These are phyloP conservation scores for Monilinia laxa DNA, from an alignment of 2,329 filamentous ascomycete species.

Conservation along the genomic window DNA sequence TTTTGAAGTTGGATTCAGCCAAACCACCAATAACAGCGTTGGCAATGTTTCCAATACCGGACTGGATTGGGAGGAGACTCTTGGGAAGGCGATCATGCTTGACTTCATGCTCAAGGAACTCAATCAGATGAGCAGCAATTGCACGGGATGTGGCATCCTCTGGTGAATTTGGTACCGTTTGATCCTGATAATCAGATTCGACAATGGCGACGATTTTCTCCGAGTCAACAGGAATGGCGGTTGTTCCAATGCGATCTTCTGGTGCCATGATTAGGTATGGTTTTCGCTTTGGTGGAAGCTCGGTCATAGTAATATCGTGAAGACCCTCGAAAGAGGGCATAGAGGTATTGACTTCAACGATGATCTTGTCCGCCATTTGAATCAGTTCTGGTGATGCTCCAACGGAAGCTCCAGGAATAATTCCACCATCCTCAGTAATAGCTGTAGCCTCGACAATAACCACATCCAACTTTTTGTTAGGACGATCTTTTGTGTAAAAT, in stretches of 20 bases:
- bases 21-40: constrained; percentile 88
- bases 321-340: constrained; percentile 82
- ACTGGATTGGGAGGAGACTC: constrained; percentile 78
- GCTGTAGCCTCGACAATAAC: constrained; percentile 83
- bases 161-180: constrained; percentile 70
- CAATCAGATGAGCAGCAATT: constrained; percentile 79
- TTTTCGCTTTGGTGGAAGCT: constrained; percentile 76
- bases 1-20: constrained; percentile 76
- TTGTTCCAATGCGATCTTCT: constrained; percentile 82
- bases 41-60: constrained; percentile 89
- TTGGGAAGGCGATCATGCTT: constrained; percentile 71
- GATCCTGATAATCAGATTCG: constrained; percentile 80
- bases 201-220: constrained; percentile 82
- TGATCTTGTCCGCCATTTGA: constrained; percentile 90
- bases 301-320: constrained; percentile 89
- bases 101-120: constrained; percentile 85
- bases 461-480: constrained; percentile 66
- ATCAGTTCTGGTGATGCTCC: constrained; percentile 83
- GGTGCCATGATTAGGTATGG: constrained; percentile 83
- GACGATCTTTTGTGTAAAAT: constrained; percentile 79
- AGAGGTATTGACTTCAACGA: constrained; percentile 88
- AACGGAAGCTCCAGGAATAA: constrained; percentile 82
- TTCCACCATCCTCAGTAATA: constrained; percentile 85
- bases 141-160: constrained; percentile 70
- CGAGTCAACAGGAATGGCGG: constrained; percentile 79